These are phyloP conservation scores for Crithidia thermophila DNA, from an alignment of 208 protist genomes.

Conservation along the genomic window DNA sequence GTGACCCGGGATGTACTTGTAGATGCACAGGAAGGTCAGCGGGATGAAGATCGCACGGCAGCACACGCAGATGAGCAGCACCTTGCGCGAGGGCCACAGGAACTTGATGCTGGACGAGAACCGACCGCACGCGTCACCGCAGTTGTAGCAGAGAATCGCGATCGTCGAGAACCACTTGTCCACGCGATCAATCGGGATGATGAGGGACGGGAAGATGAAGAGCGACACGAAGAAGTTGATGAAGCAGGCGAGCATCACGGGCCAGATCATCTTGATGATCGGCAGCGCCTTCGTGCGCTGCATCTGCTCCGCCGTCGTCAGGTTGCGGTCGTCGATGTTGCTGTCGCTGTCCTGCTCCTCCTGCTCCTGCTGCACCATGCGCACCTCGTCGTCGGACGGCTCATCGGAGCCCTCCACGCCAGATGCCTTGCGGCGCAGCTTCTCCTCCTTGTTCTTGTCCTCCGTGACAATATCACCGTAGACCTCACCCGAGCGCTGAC, in stretches of 20 bases:
- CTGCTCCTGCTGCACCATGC: conserved; percentile 12
- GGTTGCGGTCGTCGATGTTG: conserved; percentile 38
- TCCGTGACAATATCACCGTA: conserved; percentile 34
- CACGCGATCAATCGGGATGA: conserved; percentile 63
- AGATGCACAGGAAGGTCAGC: conserved; percentile 85
- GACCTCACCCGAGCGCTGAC: conserved; percentile 4
- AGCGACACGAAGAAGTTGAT: conserved; percentile 78
- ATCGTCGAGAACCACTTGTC: conserved; percentile 84
- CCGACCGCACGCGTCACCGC: conserved; percentile 70
- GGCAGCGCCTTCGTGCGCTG: conserved; percentile 51
- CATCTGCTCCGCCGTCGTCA: conserved; percentile 70
- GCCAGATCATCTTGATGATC: conserved; percentile 67
- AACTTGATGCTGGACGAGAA: conserved; percentile 49
- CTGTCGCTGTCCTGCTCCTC: conserved; percentile 18
- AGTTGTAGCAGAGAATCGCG: conserved; percentile 85
- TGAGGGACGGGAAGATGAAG: conserved; percentile 75
- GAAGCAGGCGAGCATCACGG: conserved; percentile 68
- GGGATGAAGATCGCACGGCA: conserved; percentile 67
- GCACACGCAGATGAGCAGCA: conserved; percentile 43
- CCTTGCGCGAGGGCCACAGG: conserved; percentile 54
- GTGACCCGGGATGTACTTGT: conserved; percentile 73
- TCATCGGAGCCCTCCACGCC: conserved; percentile 9
- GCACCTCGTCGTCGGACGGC: conserved; percentile 32
- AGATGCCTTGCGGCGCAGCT: conserved; percentile 22
- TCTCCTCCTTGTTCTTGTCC: conserved; percentile 20